Base-by-base conservation (phyloP, 2,329 filamentous ascomycete genomes). In the Penicillium vulpinum region DNA sequence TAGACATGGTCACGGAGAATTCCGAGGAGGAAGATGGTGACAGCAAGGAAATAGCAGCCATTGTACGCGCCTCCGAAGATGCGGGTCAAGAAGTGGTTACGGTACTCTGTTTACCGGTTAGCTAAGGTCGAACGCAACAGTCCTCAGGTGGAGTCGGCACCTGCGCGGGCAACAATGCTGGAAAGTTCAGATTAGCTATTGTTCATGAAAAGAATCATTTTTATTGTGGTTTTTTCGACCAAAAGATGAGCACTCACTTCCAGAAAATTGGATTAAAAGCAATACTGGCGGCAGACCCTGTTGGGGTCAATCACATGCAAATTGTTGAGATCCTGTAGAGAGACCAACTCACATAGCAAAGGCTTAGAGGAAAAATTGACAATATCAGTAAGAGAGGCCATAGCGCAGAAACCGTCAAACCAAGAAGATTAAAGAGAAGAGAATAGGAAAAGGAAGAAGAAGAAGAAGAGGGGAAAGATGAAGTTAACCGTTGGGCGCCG, bases 181-280 rank as follows among this genome's bases (percentile, higher is more conserved):
- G 31, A 62, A 51, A 21, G 49, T 15, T 54, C 29, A 43, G 16
- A 40, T 67, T 50, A 68, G 63, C 50, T 43, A 46, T 64, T 36
- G 9, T 2, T 24, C n/a, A 10, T 18, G 21, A 3, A 18, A n/a
- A 44, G 21, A 55, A 21, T 50, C 18, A 49, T 38, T 46, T 46
- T 13, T 4, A n/a, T 38, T 26, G n/a, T 15, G 16, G 6, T 40
- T 35, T 38, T 41, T 38, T 43, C 62, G 2, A 58, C 49, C 11
- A 18, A n/a, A n/a, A 35, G 43, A 59, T 39, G 10, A 40, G 39
- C 51, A 83, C 90, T 81, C 83, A 96, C 92, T 99, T 99, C 94
- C 94, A 99, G 77, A 97, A 97, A n/a, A 94, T 88, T 22, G 94
- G 94, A 77, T 99, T 99, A 78, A 99, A 97, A 47, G 88, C 83